These are phyloP conservation scores for Aspergillus fructus DNA, from an alignment of 2,329 filamentous ascomycete species.

Conservation along the genomic window DNA sequence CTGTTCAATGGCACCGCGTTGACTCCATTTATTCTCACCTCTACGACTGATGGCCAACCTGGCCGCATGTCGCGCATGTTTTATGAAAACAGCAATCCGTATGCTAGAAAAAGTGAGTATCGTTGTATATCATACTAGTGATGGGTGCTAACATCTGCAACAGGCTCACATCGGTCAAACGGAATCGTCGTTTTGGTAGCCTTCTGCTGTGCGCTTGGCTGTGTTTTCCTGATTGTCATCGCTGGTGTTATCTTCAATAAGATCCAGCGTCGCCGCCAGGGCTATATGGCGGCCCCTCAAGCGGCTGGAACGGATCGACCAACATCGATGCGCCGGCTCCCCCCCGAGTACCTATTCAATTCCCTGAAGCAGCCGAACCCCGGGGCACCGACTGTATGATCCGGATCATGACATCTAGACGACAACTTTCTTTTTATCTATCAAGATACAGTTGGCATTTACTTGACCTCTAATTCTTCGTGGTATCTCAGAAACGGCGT, in stretches of 20 bases:
- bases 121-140: neutral
- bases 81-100: slow-evolving; percentile 76
- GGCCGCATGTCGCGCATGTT: slow-evolving; percentile 82
- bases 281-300: slow-evolving; percentile 46
- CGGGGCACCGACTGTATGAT: slow-evolving; percentile 36
- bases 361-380: slow-evolving; percentile 37
- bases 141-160: neutral
- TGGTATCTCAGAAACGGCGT: slow-evolving; percentile 23
- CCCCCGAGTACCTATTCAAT: slow-evolving; percentile 48
- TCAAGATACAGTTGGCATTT: slow-evolving; percentile 7
- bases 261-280: slow-evolving; percentile 47
- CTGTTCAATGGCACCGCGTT: slow-evolving; percentile 82
- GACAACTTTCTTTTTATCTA: slow-evolving; percentile 6
- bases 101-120: slow-evolving; percentile 62
- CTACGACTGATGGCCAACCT: slow-evolving; percentile 60
- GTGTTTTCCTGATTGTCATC: slow-evolving; percentile 49
- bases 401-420: slow-evolving; percentile 5
- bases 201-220: slow-evolving; percentile 48
- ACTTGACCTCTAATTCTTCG: slow-evolving; percentile 20
- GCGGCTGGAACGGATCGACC: slow-evolving; percentile 47
- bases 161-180: slow-evolving; percentile 41
- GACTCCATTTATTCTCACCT: slow-evolving; percentile 77
- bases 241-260: slow-evolving; percentile 49
- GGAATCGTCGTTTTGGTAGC: slow-evolving; percentile 48
- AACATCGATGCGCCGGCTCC: slow-evolving; percentile 46